Evolutionary conservation across 2,329 filamentous ascomycete species (phyloP), one percentile per base, ranked within the genome.

Genomic region (Hymenoscyphus fructigenus): DNA sequence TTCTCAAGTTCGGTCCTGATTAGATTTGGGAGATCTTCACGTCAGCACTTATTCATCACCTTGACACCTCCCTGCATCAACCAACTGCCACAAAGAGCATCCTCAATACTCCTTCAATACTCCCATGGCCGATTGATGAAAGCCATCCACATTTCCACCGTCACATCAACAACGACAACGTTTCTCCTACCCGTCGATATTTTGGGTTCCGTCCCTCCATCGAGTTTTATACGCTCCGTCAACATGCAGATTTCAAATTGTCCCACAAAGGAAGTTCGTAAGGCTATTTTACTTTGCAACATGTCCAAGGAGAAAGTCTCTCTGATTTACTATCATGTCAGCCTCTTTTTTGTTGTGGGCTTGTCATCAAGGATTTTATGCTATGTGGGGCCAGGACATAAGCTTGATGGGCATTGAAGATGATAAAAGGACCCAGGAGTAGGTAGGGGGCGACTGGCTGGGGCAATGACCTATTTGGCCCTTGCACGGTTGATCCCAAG

Each of bases 11-110:
- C 34, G 20, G 23, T n/a, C 32, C 34, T 59, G 17, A 59, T 14
- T 38, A 26, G 57, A 32, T 36, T 59, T 36, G 20, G 57, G 26
- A 20, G n/a, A 23, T n/a, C 32, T 28, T 36, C 34, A 59, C 29
- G 34, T 57, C 29, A 59, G 57, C 32, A 32, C 56, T 38, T 41
- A 23, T 59, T 59, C 57, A 59, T 23, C 34, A 12, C 34, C 34
- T 36, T 36, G 34, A 10, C 10, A 10, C 2, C 10, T 36, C 34
- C 7, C 4, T 10, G 20, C 12, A 12, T 23, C 44, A 7, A 50
- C 53, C 53, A 57, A 23, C 53, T 29, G 26, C 26, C 53, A 32
- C 44, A 50, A 20, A 12, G 44, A 50, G 44, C 44, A 23, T 23
- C 44, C 44, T 23, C 44, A 50, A 15, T 50, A 44, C 41, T 5